These are phyloP conservation scores for Teunomyces funiuensis DNA, from an alignment of 805 yeast species.

Conservation along the genomic window DNA sequence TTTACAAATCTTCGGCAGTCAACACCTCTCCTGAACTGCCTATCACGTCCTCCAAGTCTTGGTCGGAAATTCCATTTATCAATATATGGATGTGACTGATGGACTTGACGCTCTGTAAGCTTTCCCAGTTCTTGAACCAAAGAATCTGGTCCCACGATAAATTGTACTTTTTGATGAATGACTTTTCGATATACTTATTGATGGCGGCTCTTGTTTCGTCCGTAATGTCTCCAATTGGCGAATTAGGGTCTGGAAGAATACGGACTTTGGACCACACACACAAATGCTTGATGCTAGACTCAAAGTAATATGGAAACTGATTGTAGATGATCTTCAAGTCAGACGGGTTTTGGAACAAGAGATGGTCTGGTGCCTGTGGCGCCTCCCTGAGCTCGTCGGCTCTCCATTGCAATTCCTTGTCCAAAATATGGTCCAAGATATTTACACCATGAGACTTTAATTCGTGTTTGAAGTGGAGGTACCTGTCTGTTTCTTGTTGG, in stretches of 20 bases:
- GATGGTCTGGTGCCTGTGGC: slow-evolving; percentile 33
- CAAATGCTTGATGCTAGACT: slow-evolving; percentile 50
- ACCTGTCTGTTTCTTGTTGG: slow-evolving; percentile 39
- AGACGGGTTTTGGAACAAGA: slow-evolving; percentile 38
- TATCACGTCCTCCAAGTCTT: slow-evolving; percentile 8
- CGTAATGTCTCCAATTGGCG: slow-evolving; percentile 53
- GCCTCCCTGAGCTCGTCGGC: slow-evolving; percentile 26
- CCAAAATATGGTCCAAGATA: slow-evolving; percentile 50
- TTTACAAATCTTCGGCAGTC: slow-evolving; percentile 10
- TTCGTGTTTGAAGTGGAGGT: slow-evolving; percentile 44
- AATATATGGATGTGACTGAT: slow-evolving; percentile 73
- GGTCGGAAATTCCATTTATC: slow-evolving; percentile 35
- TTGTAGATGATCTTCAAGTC: slow-evolving; percentile 53
- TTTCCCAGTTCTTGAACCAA: slow-evolving; percentile 76
- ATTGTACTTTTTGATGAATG: slow-evolving; percentile 48
- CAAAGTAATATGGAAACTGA: slow-evolving; percentile 68
- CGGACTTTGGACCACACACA: slow-evolving; percentile 67
- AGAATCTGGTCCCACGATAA: slow-evolving; percentile 38
- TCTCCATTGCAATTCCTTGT: slow-evolving; percentile 53
- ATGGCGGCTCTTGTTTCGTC: slow-evolving; percentile 40
- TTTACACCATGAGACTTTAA: slow-evolving; percentile 36
- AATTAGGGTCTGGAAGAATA: slow-evolving; percentile 51
- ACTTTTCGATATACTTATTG: slow-evolving; percentile 44
- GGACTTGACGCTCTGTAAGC: slow-evolving; percentile 63
- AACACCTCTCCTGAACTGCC: slow-evolving; percentile 13